Conservation (phyloP, 108 stramenopile genomes). For the Schizochytrium sp. region DNA sequence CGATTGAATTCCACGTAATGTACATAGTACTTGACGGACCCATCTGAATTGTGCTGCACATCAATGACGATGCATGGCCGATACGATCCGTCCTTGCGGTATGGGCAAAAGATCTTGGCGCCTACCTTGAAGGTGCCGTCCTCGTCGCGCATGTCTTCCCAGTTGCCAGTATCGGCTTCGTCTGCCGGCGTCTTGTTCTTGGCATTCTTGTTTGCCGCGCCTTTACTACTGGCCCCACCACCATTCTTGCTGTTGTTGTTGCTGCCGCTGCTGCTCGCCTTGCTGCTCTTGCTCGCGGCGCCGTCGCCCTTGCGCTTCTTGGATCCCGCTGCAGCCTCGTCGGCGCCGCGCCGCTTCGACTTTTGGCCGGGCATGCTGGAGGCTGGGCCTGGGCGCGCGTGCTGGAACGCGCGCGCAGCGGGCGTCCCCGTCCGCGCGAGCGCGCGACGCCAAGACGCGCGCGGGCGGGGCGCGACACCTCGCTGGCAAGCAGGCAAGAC, state of each 20-base stretch:
- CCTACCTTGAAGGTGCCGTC: background rate
- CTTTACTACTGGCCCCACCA: background rate
- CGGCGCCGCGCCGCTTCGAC: too few species aligned
- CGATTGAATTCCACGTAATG: slow-evolving; percentile 18
- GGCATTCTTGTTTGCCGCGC: background rate
- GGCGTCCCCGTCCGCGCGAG: too few species aligned
- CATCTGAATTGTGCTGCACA: background rate
- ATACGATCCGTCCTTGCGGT: background rate
- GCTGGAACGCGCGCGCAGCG: too few species aligned
- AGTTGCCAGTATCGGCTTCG: background rate
- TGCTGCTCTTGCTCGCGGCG: background rate
- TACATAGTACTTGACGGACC: background rate
- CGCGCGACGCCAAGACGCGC: too few species aligned
- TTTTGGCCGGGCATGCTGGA: too few species aligned
- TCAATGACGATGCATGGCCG: background rate
- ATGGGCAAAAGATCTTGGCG: background rate
- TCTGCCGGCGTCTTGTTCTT: background rate
- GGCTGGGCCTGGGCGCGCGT: too few species aligned
- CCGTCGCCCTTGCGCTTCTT: too few species aligned
- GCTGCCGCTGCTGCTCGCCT: background rate
- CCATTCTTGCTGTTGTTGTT: background rate
- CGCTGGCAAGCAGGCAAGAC: too few species aligned
- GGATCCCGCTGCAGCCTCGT: too few species aligned
- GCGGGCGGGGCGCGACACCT: too few species aligned
- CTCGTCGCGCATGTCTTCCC: background rate